A percentile compares a stretch with the other conserved stretches of the same genome.
Evolutionary conservation across 352 stramenopile genomes (phyloP).

Genomic region (Blastocystis sp.): DNA sequence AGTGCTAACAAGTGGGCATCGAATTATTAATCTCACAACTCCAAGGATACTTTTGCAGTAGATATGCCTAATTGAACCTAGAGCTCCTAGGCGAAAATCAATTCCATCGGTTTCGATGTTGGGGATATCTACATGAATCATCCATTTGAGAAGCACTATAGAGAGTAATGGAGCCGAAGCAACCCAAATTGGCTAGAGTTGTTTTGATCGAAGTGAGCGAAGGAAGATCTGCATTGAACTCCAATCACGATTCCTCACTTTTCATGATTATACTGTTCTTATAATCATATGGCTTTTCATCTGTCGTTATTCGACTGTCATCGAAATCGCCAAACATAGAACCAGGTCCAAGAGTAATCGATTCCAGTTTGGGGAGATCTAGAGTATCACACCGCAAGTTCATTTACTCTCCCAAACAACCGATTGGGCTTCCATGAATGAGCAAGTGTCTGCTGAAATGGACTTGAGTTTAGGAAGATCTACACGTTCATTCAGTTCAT

Average conservation of each 20-base stretch:
- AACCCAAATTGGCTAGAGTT: too few relatives aligned
- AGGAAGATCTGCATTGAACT: neutral
- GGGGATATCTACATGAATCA: too few relatives aligned
- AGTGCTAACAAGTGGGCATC: too few relatives aligned
- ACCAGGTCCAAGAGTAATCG: neutral
- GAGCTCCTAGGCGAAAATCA: too few relatives aligned
- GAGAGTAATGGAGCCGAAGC: too few relatives aligned
- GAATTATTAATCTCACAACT: too few relatives aligned
- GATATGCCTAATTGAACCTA: too few relatives aligned
- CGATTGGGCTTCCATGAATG: neutral
- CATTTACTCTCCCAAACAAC: neutral
- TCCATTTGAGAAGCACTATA: too few relatives aligned
- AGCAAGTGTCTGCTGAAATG: neutral
- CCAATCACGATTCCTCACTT: neutral
- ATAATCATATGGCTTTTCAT: neutral
- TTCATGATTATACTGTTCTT: neutral
- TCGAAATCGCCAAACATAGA: neutral
- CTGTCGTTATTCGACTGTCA: neutral
- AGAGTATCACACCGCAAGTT: neutral
- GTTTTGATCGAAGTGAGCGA: neutral
- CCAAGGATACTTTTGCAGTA: too few relatives aligned
- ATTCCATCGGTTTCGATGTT: too few relatives aligned
- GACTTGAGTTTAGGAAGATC: neutral
- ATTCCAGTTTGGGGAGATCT: conserved; percentile 1
- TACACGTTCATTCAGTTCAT: too few relatives aligned